phyloP scores from a whole-genome alignment of 116 monocot genomes.

The Posidonia oceanica region DNA sequence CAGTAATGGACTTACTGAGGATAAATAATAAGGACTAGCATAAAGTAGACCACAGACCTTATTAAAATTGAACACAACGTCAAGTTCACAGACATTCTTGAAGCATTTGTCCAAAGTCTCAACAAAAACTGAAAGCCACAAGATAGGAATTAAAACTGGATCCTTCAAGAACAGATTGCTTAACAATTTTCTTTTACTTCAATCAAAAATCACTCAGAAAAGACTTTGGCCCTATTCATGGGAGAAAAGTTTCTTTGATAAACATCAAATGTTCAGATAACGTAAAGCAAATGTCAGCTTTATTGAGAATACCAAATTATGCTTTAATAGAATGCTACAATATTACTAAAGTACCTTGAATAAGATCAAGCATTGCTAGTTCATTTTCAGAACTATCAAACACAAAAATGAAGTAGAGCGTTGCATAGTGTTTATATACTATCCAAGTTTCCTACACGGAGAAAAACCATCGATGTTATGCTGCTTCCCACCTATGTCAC shows the following conservation, averaged over 20 bases:
- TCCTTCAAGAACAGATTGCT: background rate
- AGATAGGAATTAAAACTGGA: background rate
- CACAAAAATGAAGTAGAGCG: slow-evolving; percentile 44
- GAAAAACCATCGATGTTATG: background rate
- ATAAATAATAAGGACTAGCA: too few relatives aligned
- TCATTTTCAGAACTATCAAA: slow-evolving; percentile 95
- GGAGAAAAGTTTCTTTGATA: too few relatives aligned
- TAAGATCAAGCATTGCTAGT: slow-evolving; percentile 90
- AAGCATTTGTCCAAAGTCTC: slow-evolving; percentile 92
- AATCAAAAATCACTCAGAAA: too few relatives aligned
- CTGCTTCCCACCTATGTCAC: background rate
- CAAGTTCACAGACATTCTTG: slow-evolving; percentile 97
- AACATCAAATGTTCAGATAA: background rate
- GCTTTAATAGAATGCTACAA: background rate
- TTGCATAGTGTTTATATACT: slow-evolving; percentile 30
- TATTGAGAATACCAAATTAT: background rate
- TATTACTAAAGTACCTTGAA: slow-evolving; percentile 48
- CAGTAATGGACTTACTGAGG: too few relatives aligned
- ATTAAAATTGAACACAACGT: slow-evolving; percentile 88
- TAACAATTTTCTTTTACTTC: too few relatives aligned
- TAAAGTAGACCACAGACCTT: slow-evolving; percentile 40
- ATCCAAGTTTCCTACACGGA: slow-evolving; percentile 13
- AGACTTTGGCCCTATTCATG: too few relatives aligned
- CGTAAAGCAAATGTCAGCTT: background rate
- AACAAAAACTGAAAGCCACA: slow-evolving; percentile 62